A percentile compares a stretch with the other conserved stretches of the same genome.
These are phyloP conservation scores for Erythrophleum fordii DNA, from an alignment of 306 rosid species.

Conservation along the genomic window DNA sequence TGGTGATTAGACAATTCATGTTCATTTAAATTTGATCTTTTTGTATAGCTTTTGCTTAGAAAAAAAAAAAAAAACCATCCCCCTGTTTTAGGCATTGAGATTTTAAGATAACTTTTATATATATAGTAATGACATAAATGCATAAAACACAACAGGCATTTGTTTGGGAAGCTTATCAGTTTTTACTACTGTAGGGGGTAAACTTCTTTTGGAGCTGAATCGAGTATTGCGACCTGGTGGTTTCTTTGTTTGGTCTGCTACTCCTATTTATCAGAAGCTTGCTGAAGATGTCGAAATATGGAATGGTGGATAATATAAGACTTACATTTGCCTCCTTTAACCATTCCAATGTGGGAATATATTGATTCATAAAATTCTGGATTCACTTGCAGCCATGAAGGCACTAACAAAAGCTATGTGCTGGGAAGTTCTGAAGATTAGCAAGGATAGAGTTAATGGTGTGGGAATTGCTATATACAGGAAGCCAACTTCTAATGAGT, in stretches of 20 bases:
- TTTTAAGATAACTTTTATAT: constrained; percentile 15
- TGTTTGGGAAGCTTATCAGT: constrained; percentile 37
- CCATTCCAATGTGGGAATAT: constrained; percentile 20
- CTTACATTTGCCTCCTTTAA: constrained; percentile 20
- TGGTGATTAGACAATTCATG: constrained; percentile 26
- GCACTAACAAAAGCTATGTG: constrained; percentile 76
- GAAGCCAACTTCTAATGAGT: constrained; percentile 86
- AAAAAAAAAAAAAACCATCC: background rate
- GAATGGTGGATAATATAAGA: constrained; percentile 61
- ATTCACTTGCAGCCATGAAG: constrained; percentile 78
- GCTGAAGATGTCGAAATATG: constrained; percentile 89
- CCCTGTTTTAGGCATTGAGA: constrained; percentile 18
- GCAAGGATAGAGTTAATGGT: constrained; percentile 78
- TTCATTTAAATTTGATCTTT: background rate
- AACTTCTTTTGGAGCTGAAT: constrained; percentile 95
- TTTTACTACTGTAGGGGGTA: constrained; percentile 78
- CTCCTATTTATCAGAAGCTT: constrained; percentile 91
- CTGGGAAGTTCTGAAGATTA: constrained; percentile 83
- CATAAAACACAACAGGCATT: constrained; percentile 11
- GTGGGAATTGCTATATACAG: constrained; percentile 82
- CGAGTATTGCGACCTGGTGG: constrained; percentile 98
- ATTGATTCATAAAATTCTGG: constrained; percentile 38
- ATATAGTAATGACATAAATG: constrained; percentile 6
- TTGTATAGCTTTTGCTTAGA: background rate
- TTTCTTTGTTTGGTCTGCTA: constrained; percentile 98